Conservation (phyloP, 345 rosid genomes). For the Trapa incisa region DNA sequence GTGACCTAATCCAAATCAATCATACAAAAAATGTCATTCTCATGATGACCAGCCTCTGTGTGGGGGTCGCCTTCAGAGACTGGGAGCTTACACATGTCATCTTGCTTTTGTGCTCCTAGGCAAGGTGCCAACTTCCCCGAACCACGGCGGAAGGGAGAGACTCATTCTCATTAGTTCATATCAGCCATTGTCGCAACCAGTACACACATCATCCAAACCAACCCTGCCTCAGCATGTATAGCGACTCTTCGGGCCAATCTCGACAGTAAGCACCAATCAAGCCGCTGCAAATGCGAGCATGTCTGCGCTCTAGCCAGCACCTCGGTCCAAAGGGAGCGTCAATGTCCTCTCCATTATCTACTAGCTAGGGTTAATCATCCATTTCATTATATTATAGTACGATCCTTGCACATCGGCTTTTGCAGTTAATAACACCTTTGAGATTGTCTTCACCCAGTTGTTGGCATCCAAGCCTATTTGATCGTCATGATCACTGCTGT, state of each 20-base stretch:
- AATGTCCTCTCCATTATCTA: neutral
- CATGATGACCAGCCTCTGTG: neutral
- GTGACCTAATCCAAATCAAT: neutral
- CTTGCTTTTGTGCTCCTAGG: neutral
- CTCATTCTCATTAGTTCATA: too few relatives aligned
- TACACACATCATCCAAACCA: too few relatives aligned
- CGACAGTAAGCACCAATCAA: neutral
- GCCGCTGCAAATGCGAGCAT: neutral
- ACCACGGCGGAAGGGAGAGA: neutral
- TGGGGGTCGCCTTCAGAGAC: neutral
- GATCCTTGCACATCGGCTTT: neutral
- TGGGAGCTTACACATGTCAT: neutral
- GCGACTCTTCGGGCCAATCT: too few relatives aligned
- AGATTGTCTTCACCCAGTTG: neutral
- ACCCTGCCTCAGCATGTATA: too few relatives aligned
- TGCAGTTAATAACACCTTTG: neutral
- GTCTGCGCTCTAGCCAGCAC: neutral
- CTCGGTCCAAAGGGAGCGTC: neutral
- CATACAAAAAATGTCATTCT: neutral
- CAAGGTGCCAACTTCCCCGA: neutral
- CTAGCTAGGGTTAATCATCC: neutral
- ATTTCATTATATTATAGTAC: neutral
- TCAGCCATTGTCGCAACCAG: too few relatives aligned
- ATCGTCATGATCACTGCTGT: conserved; percentile 1
- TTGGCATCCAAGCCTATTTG: neutral